Percentiles rank a stretch among this genome's conserved stretches.
phyloP scores from a whole-genome alignment of 2,329 filamentous ascomycete genomes.

The Aspergillus sp. region DNA sequence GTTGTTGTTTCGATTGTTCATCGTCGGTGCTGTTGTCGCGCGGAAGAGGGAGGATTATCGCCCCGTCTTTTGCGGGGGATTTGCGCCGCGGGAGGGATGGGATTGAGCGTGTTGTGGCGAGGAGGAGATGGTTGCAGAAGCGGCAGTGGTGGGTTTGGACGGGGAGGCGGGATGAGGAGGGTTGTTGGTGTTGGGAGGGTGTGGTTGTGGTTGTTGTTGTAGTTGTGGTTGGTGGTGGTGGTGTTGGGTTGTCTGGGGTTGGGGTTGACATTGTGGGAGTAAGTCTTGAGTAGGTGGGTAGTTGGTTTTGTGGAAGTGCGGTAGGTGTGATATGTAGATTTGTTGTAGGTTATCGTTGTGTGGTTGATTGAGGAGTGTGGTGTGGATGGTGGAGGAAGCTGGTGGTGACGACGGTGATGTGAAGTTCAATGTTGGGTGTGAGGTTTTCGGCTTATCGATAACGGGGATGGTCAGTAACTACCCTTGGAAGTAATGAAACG shows the following conservation, averaged over 20 bases:
- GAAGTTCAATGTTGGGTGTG: not conserved
- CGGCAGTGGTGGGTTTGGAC: conserved; percentile 61
- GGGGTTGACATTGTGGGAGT: not conserved
- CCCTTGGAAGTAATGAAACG: too few species aligned
- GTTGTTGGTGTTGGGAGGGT: not conserved
- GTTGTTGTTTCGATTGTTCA: conserved; percentile 18
- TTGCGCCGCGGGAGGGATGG: conserved; percentile 55
- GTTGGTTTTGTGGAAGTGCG: too few species aligned
- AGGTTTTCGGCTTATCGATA: conserved; percentile 3
- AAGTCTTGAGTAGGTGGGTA: too few species aligned
- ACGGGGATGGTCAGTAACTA: too few species aligned
- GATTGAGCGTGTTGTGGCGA: conserved; percentile 60
- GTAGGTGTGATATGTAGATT: not conserved
- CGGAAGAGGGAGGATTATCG: conserved; percentile 56
- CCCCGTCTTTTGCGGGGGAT: conserved; percentile 52
- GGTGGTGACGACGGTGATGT: not conserved
- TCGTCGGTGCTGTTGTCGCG: not conserved
- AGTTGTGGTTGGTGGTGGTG: not conserved
- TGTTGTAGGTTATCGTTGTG: not conserved
- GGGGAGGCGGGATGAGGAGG: conserved; percentile 22
- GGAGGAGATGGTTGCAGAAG: conserved; percentile 65
- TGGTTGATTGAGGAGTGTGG: not conserved
- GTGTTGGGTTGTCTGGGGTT: conserved; percentile 1
- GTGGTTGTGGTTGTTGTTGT: conserved; percentile 3
- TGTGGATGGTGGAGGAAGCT: not conserved